Base-by-base conservation (phyloP, 192 early-diverging fungal genomes). In the Rhizoclosmatium sp. region DNA sequence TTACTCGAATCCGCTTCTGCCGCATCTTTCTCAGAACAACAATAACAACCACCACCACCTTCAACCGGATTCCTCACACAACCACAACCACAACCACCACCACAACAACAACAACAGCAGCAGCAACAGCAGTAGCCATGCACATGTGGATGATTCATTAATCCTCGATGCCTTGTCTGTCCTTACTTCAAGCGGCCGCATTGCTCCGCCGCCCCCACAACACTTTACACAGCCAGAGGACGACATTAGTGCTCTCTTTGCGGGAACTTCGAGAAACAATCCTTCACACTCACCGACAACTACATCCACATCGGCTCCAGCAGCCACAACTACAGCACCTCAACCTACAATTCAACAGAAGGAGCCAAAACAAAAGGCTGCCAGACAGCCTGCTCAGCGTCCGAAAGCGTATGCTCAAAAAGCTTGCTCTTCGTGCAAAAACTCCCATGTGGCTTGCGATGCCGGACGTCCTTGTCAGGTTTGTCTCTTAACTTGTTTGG, bases 381-480 rank as follows among this genome's bases (percentile, higher is more conserved):
- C 5, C 12, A 5, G 62, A 10, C 7, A 5, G 23, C 62, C 62
- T 5, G 62, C 62, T 7, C 45, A 59, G 70, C 21, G 70, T 10
- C 70, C 70, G 39, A 67, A 62, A n/a, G 59, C 42, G 64, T 76
- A 76, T 67, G 73, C 75, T 4, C 16, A 65, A 3, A 44, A 66
- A 46, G 79, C 79, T 7, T 80, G 79, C 75, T 47, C 75, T 2
- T 49, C 42, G 4, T 80, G 79, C 62, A 80, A 80, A 66, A 75
- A 58, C 23, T 45, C 54, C 7, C 79, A 80, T 49, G 79, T 80
- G 61, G 79, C 66, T 14, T 80, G 79, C 45, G 87, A 88, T 80
- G 75, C 83, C 1, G 79, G 78, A 40, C 76, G 87, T 40, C 87
- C 87, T 14, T 88, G 87, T 68, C 65, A 86, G 62, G 78, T 80